Evolutionary conservation across 1,284 basidiomycete genomes (phyloP), one percentile per base, ranked within the genome.

Genomic region (Apiotrichum laibachii): DNA sequence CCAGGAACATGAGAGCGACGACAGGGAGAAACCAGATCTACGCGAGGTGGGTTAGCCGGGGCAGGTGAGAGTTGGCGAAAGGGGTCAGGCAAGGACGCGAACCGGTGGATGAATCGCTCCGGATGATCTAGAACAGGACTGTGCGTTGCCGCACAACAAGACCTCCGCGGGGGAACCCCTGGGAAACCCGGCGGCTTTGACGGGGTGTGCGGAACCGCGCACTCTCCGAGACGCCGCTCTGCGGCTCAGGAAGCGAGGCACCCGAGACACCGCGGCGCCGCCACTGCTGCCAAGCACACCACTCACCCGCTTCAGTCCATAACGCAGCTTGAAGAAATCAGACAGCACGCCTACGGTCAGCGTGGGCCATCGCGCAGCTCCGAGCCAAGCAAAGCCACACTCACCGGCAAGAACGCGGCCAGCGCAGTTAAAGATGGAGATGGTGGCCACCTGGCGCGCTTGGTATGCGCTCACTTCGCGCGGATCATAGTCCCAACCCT

Each of bases 371-470:
- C 15, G 37, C 37, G 12, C 21, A 11, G 15, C 12, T 26, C 8
- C 16, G 18, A 37, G 12, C 21, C 26, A n/a, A 6, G 11, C 34
- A 21, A 10, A 37, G 48, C 33, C 33, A 43, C 35, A 70, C 72
- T 58, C 55, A 85, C 90, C 92, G 31, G 90, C 88, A 13, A 87
- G 61, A 46, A 96, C 83, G 26, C 93, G 84, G 0, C 92, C 92
- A 0, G 82, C 67, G 54, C 88, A 95, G 73, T 93, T 97, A 77
- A 86, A 88, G 34, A 96, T 64, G 64, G 89, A 92, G 63, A 96
- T 84, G 5, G 85, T 82, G 0, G 90, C 92, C 0, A 97, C 92
- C 70, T 95, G 91, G 5, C 84, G 81, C 0, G 90, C 87, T 79
- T 97, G 93, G 82, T 87, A 87, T 54, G 85, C 84, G 2, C 86